Conservation (phyloP, 495 filamentous ascomycete species). For the Aspergillus mulundensis region DNA sequence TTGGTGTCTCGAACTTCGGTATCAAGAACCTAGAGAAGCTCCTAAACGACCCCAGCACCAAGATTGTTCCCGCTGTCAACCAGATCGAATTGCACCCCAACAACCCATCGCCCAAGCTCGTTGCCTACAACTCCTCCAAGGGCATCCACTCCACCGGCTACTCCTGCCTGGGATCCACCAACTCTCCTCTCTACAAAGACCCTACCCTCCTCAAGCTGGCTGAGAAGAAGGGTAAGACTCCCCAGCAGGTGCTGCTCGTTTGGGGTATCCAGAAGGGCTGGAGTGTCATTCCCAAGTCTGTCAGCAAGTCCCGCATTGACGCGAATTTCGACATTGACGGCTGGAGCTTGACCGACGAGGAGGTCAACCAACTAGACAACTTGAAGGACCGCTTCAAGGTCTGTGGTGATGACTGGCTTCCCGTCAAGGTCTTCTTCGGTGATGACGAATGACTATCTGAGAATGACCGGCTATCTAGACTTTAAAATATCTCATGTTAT, state of each 20-base stretch:
- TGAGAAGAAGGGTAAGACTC: conserved; percentile 61
- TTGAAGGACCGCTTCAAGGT: conserved; percentile 71
- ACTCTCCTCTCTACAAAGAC: conserved; percentile 54
- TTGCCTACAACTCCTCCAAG: conserved; percentile 65
- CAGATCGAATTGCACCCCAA: conserved; percentile 90
- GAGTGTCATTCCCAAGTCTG: conserved; percentile 70
- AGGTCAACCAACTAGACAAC: conserved; percentile 57
- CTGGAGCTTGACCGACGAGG: conserved; percentile 60
- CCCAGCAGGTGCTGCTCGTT: conserved; percentile 61
- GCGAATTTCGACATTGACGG: conserved; percentile 64
- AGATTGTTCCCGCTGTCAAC: conserved; percentile 79
- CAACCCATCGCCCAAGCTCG: conserved; percentile 73
- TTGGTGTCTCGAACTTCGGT: conserved; percentile 61
- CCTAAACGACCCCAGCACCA: conserved; percentile 47
- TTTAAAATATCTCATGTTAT: neutral
- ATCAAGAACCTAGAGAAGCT: conserved; percentile 58
- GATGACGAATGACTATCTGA: conserved; percentile 63
- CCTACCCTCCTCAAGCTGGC: conserved; percentile 56
- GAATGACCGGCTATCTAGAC: conserved; percentile 16
- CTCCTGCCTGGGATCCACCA: conserved; percentile 61
- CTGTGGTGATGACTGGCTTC: conserved; percentile 65
- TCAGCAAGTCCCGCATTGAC: conserved; percentile 59
- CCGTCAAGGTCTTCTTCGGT: conserved; percentile 80
- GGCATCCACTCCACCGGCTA: conserved; percentile 68
- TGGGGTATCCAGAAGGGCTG: conserved; percentile 71